Base-by-base conservation (phyloP, 2,329 filamentous ascomycete species). In the Pseudogymnoascus sp. region DNA sequence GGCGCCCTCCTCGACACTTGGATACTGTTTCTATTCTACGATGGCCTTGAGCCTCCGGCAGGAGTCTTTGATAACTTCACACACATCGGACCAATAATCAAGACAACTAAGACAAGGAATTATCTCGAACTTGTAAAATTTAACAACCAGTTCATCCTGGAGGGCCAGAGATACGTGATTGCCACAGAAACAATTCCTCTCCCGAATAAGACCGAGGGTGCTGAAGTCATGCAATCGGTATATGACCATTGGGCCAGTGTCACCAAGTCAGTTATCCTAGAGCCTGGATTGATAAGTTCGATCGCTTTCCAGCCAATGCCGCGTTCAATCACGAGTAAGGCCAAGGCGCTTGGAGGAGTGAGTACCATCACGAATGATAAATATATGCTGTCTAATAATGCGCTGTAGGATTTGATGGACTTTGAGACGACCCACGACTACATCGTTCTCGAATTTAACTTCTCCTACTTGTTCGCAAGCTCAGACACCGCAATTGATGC, bases 1-100 rank as follows among this genome's bases (percentile, higher is more conserved):
- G 75, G 75, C 0, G 63, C 72, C 3, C 67, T 74, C 2, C 64
- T 82, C 52, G 74, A 83, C 62, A 73, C 79, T 18, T 84, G 81
- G 80, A 75, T 82, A 61, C 70, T 86, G 61, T 85, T 85, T 69
- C 67, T 83, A 34, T 85, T 83, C 72, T 86, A 85, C 68, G 80
- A 86, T 68, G 83, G 80, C 1, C 75, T 77, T 0, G 69, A 71
- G 57, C 77, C 77, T 0, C 82, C 83, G 0, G 66, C 72, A 1
- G 45, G 41, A 58, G 56, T 55, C 12, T 60, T 57, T 6, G 77
- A 73, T 3, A 77, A 78, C 60, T 86, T 86, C 68, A 76, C 77
- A 1, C 72, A 73, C 37, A 73, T 81, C 13, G 61, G 59, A 41
- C 58, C 60, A 8, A 41, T 15, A 12, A 18, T 62, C 34, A 62